Conservation (phyloP, 2,329 filamentous ascomycete species). For the Fusarium udum region DNA sequence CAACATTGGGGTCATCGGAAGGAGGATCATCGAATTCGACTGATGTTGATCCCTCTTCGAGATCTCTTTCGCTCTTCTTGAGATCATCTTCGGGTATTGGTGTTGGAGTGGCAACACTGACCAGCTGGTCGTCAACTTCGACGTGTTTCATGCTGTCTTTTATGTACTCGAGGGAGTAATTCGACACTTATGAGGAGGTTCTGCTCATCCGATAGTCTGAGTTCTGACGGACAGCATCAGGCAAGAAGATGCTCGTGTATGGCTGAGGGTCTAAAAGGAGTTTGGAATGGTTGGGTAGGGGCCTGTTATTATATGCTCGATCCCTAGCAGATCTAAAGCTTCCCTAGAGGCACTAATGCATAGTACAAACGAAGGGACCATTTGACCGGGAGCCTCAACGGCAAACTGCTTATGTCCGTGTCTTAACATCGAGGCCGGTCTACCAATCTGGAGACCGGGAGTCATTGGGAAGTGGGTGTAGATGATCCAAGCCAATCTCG, state of each 20-base stretch:
- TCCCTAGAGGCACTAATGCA: slow-evolving; percentile 7
- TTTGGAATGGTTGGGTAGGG: background rate
- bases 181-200: background rate
- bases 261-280: background rate
- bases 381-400: background rate
- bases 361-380: background rate
- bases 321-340: background rate
- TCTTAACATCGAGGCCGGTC: background rate
- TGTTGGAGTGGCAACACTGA: slow-evolving; percentile 1
- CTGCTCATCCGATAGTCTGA: background rate
- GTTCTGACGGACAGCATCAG: background rate
- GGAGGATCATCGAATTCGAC: slow-evolving; percentile 30
- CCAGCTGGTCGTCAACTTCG: slow-evolving; percentile 20
- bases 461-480: slow-evolving; percentile 5
- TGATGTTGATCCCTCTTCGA: slow-evolving; percentile 36
- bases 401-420: slow-evolving; percentile 26
- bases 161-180: background rate
- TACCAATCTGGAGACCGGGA: background rate
- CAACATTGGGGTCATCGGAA: slow-evolving; percentile 47
- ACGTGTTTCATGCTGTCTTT: slow-evolving; percentile 19
- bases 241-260: background rate
- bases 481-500: background rate
- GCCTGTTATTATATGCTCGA: slow-evolving; percentile 14
- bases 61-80: slow-evolving; percentile 26
- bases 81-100: background rate